A percentile compares a stretch with the other conserved stretches of the same genome.
Evolutionary conservation across 257 asterid species (phyloP).

Genomic region (Capsicum pubescens): DNA sequence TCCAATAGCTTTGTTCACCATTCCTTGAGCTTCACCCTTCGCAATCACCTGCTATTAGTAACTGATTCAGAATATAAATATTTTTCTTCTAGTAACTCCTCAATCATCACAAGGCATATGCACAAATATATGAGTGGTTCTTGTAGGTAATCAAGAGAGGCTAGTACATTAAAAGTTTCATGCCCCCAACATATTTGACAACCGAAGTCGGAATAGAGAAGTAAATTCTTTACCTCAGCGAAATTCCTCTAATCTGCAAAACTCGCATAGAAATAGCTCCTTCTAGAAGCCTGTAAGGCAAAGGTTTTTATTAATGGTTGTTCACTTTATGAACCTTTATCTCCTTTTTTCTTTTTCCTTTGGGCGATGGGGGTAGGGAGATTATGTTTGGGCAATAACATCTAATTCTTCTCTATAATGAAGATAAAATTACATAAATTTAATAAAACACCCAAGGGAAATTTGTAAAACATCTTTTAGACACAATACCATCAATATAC

Average conservation of each 20-base stretch:
- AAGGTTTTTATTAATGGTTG: neutral
- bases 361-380: neutral
- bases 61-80: neutral
- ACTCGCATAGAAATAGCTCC: slow-evolving; percentile 98
- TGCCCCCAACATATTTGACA: neutral
- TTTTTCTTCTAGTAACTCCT: neutral
- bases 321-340: neutral
- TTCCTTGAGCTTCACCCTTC: slow-evolving; percentile 99
- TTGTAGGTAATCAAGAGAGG: neutral
- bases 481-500: neutral
- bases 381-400: neutral
- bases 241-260: slow-evolving; percentile 98
- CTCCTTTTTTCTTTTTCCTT: neutral
- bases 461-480: neutral
- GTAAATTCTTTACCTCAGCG: slow-evolving; percentile 69
- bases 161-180: neutral
- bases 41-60: slow-evolving; percentile 80
- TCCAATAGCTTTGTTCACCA: slow-evolving; percentile 98
- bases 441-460: neutral
- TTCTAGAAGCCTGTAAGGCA: slow-evolving; percentile 80
- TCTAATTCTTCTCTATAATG: slow-evolving; percentile 16
- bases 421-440: slow-evolving; percentile 4
- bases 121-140: slow-evolving; percentile 5
- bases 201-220: neutral
- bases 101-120: slow-evolving; percentile 25